These are phyloP conservation scores for Nannizzia gypsea DNA, from an alignment of 2,329 filamentous ascomycete genomes.

Conservation along the genomic window DNA sequence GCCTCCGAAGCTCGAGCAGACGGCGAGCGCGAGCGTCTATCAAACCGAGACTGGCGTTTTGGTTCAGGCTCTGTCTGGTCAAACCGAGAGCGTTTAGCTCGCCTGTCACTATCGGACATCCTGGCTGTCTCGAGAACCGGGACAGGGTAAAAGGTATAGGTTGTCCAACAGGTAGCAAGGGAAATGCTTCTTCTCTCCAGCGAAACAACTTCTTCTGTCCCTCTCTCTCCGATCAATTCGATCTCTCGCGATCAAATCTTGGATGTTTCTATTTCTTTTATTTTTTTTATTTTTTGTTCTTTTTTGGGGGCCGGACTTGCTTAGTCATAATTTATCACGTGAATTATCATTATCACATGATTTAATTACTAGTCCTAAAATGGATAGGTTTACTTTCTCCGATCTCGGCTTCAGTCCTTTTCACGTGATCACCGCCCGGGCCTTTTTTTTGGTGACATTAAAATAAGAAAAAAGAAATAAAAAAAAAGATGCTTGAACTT, in stretches of 20 bases:
- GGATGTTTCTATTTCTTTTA: not conserved
- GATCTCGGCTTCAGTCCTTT: conserved; percentile 2
- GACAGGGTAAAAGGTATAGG: not conserved
- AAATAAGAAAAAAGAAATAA: not conserved
- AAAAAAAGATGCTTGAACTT: not conserved
- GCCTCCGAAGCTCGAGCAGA: conserved; percentile 54
- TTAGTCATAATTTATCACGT: not conserved
- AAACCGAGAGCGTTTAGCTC: conserved; percentile 79
- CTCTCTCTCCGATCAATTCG: not conserved
- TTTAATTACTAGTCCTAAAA: not conserved
- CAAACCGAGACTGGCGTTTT: conserved; percentile 67
- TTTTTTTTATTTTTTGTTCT: not conserved
- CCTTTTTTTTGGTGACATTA: not conserved
- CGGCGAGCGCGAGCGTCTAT: conserved; percentile 81
- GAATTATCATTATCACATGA: not conserved
- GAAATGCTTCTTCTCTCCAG: not conserved
- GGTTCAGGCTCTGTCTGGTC: conserved; percentile 81
- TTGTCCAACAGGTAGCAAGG: not conserved
- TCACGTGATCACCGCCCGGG: not conserved
- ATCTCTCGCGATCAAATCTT: not conserved
- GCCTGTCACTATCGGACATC: conserved; percentile 70
- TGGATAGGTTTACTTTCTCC: not conserved
- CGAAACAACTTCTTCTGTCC: not conserved
- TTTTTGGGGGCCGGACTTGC: not conserved
- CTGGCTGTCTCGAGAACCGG: not conserved